Conservation (phyloP, 1,284 basidiomycete species). For the Caloboletus firmus region DNA sequence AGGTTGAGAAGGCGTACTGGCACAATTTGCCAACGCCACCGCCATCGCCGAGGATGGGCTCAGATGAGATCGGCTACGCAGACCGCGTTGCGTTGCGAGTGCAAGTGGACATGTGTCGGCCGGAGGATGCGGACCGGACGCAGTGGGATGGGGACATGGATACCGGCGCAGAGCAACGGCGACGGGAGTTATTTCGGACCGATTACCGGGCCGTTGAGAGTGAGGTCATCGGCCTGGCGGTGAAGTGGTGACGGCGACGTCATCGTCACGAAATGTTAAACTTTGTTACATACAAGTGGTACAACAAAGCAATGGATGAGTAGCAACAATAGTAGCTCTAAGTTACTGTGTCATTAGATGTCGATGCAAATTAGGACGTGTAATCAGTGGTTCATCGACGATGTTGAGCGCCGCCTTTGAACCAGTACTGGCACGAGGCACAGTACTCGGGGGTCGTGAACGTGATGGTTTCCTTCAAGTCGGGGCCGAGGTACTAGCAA, state of each 20-base stretch:
- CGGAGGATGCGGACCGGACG: conserved; percentile 13
- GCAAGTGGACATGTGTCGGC: conserved; percentile 38
- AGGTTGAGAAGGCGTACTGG: conserved; percentile 82
- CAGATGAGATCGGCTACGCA: conserved; percentile 24
- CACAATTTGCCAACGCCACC: conserved; percentile 51
- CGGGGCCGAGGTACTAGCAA: conserved; percentile 66
- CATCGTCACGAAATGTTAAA: conserved; percentile 6
- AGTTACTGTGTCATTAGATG: conserved; percentile 28
- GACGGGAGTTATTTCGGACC: conserved; percentile 69
- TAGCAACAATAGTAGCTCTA: conserved; percentile 31
- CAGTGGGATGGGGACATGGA: conserved; percentile 41
- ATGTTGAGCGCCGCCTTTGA: conserved; percentile 41
- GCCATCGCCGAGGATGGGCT: conserved; percentile 38
- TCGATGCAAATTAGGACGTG: conserved; percentile 10
- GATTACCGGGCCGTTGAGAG: conserved; percentile 85
- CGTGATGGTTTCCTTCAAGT: conserved; percentile 59
- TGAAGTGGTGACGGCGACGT: conserved; percentile 70
- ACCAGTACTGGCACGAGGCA: conserved; percentile 64
- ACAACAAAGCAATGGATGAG: conserved; percentile 20
- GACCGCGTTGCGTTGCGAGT: conserved; percentile 48
- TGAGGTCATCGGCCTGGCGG: conserved; percentile 79
- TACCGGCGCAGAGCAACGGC: conserved; percentile 39
- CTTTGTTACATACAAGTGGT: conserved; percentile 15
- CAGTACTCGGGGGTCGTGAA: conserved; percentile 57
- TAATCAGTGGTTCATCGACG: conserved; percentile 27